These are phyloP conservation scores for Mucor circinelloides DNA, from an alignment of 371 early-diverging fungal genomes.

Conservation along the genomic window DNA sequence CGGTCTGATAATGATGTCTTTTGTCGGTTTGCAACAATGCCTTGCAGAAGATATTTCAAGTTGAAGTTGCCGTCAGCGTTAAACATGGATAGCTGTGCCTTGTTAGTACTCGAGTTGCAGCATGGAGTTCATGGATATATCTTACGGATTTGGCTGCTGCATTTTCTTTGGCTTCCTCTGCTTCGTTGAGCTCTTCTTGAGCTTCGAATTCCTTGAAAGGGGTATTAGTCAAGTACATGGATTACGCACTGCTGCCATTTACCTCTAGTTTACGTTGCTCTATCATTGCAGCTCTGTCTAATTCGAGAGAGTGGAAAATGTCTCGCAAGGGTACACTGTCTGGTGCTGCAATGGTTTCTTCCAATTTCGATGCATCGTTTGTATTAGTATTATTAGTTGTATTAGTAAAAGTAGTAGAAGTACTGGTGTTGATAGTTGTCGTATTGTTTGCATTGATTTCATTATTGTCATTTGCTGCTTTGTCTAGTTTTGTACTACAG, in stretches of 20 bases:
- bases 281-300: constrained; percentile 69
- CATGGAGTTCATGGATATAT: not conserved
- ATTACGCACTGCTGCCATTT: not conserved
- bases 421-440: not conserved
- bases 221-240: too few species aligned
- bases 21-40: constrained; percentile 73
- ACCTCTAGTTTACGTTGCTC: constrained; percentile 64
- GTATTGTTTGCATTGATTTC: not conserved
- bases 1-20: constrained; percentile 68
- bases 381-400: not conserved
- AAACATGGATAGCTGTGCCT: constrained; percentile 41
- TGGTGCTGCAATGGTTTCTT: not conserved
- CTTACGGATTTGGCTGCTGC: constrained; percentile 32
- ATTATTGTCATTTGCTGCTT: not conserved
- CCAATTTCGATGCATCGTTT: constrained; percentile 1
- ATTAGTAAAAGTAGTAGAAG: not conserved
- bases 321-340: constrained; percentile 61
- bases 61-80: constrained; percentile 56
- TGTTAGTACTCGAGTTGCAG: not conserved
- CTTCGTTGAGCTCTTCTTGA: constrained; percentile 54
- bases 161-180: constrained; percentile 53
- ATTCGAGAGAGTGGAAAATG: constrained; percentile 80
- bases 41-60: constrained; percentile 80
- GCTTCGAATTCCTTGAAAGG: constrained; percentile 45
- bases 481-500: not conserved